phyloP scores from a whole-genome alignment of 441 rosid genomes.

The Populus trichocarpa region DNA sequence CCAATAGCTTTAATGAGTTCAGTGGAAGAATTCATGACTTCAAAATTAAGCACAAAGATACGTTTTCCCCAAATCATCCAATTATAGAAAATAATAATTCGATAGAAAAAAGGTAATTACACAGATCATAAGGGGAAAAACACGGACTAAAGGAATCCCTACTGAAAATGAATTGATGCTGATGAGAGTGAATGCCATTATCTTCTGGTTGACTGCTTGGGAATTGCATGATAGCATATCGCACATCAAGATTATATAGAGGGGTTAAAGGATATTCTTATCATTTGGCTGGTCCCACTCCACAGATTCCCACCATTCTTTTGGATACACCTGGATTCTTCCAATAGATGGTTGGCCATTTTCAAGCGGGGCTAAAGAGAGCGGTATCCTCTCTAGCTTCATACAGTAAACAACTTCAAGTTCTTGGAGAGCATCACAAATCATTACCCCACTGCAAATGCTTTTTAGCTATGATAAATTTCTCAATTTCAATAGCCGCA shows the following conservation, averaged over 20 bases:
- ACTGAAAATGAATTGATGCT: no score
- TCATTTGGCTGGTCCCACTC: not conserved
- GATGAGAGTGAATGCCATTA: no score
- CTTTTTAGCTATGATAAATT: not conserved
- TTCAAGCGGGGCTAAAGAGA: not conserved
- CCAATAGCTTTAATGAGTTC: no score
- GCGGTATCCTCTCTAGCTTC: not conserved
- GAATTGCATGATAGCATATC: no score
- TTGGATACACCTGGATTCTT: not conserved
- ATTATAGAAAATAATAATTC: no score
- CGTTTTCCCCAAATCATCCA: no score
- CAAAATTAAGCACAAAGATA: no score
- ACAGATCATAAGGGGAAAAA: no score
- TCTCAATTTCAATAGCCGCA: not conserved
- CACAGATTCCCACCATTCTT: conserved; percentile 7
- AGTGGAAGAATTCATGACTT: no score
- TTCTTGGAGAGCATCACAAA: not conserved
- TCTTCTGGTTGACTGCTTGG: no score
- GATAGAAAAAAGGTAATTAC: no score
- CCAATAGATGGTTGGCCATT: not conserved
- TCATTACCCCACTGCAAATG: not conserved
- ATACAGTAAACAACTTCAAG: not conserved
- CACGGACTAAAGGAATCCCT: no score
- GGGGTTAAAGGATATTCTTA: not conserved
- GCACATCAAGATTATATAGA: not conserved